Base-by-base conservation (phyloP, 495 filamentous ascomycete genomes). In the Hypoxylon crocopeplum region DNA sequence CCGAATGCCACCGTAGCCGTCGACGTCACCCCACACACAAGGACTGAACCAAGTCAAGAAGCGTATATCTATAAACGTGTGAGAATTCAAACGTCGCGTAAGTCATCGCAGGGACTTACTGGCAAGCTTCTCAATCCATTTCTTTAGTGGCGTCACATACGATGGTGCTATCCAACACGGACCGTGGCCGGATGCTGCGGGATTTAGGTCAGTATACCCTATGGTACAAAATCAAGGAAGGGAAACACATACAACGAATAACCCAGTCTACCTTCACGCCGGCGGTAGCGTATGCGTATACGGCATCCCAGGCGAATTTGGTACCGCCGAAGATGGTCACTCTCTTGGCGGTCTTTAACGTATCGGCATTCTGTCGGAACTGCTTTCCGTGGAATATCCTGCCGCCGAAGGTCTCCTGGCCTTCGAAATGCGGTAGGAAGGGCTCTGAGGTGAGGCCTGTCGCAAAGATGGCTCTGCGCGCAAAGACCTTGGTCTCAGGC, bases 271-370 rank as follows among this genome's bases (percentile, higher is more conserved):
- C 88, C 24, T 84, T 73, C 41, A 87, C 79, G 11, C 86, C 88
- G 0, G 77, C 69, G 0, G 81, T 79, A 2, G 85, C 85, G 63
- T 83, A 85, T 1, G 79, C 77, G 62, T 90, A 90, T 0, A 82
- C 88, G 7, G 84, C 84, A 72, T 92, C 90, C 77, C 82, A 90
- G 4, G 83, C 86, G 12, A 86, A 89, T 69, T 92, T 93, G 20
- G 82, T 84, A 21, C 79, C 86, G 13, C 89, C 88, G 44, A 89
- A 78, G 16, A 92, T 76, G 0, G 79, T 78, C 3, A 88, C 78
- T n/a, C 67, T 68, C 59, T 66, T 66, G 1, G 64, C 61, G 0
- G 74, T 75, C 36, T 68, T 38, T 20, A 69, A n/a, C 24, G 64
- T 69, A 40, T 64, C 61, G 39, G 37, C 46, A 13, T 69, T 69